These are phyloP conservation scores for Geranium rotundifolium DNA, from an alignment of 345 rosid genomes.

Conservation along the genomic window DNA sequence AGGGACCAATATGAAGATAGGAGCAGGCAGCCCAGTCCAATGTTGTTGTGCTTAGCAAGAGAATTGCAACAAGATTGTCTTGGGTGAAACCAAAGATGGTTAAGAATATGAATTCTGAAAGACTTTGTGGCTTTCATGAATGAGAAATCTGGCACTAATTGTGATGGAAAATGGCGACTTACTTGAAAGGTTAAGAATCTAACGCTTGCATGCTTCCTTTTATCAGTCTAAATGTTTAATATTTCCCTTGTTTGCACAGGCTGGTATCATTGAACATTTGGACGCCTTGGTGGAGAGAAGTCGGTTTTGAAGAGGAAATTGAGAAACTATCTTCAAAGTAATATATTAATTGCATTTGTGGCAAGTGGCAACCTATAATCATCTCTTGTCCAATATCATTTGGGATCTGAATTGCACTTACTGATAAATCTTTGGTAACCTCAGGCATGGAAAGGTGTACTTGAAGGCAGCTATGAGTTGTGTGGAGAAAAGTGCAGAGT, in stretches of 20 bases:
- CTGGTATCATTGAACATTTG: slow-evolving; percentile 75
- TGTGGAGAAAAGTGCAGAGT: slow-evolving; percentile 72
- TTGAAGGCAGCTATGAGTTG: slow-evolving; percentile 58
- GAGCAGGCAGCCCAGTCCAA: slow-evolving; percentile 54
- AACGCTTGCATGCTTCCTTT: neutral
- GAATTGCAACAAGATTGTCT: slow-evolving; percentile 66
- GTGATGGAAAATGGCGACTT: slow-evolving; percentile 78
- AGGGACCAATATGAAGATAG: slow-evolving; percentile 89
- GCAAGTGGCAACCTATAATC: neutral
- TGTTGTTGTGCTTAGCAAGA: slow-evolving; percentile 64
- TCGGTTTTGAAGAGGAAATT: neutral
- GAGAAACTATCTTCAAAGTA: neutral
- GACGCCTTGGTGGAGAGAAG: slow-evolving; percentile 50
- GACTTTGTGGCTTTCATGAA: slow-evolving; percentile 84
- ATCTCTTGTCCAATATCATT: neutral
- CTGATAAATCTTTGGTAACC: neutral
- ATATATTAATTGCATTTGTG: neutral
- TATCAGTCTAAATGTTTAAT: neutral
- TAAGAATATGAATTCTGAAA: slow-evolving; percentile 80
- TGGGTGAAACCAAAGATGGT: slow-evolving; percentile 86
- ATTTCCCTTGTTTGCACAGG: slow-evolving; percentile 29
- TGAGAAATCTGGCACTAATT: slow-evolving; percentile 68
- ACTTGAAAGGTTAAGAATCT: slow-evolving; percentile 50
- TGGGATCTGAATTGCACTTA: neutral
- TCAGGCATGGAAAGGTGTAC: slow-evolving; percentile 74